Base-by-base conservation (phyloP, 2,329 filamentous ascomycete genomes). In the Aspergillus costaricaensis region DNA sequence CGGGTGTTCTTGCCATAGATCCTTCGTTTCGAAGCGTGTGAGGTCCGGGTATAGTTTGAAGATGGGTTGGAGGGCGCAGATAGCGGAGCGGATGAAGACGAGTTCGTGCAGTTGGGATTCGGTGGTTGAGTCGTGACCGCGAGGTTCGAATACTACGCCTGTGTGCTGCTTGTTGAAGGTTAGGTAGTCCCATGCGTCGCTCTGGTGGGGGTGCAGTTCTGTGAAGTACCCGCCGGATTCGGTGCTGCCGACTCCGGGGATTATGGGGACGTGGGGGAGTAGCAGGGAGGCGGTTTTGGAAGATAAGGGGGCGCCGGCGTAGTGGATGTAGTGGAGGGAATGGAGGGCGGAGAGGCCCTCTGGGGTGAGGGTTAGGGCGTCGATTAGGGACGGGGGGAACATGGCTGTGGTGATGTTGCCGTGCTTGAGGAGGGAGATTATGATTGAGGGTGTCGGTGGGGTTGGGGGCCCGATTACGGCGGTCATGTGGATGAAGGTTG, bases 231-330 rank as follows among this genome's bases (percentile, higher is more conserved):
- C 56, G 2, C 67, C 64, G 9, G 58, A 36, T 38, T 70, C 69
- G 7, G 67, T 69, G 41, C 65, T 70, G n/a, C 69, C 70, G n/a
- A 74, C 60, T 7, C 62, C 61, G 2, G 69, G 65, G 14, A 65
- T 62, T 2, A 67, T 15, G 9, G 52, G 56, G 12, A 56, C 56
- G 49, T 68, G 25, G 7, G 59, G 48, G 0, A 43, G n/a, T 0
- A 73, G 61, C 14, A 71, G 63, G 21, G 72, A 59, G 25, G 66
- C 71, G 2, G 67, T 65, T 57, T 66, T 70, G 2, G 58, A 49
- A 5, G 67, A 62, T 0, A 75, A 66, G n/a, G 71, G 63, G 6
- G 69, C 68, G 4, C 69, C 69, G 12, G 60, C 58, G 25, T 67
- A 70, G 10, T 60, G 60, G 6, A 70, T 43, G n/a, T 50, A 52